These are phyloP conservation scores for Bretziella fagacearum DNA, from an alignment of 2,329 filamentous ascomycete species.

Conservation along the genomic window DNA sequence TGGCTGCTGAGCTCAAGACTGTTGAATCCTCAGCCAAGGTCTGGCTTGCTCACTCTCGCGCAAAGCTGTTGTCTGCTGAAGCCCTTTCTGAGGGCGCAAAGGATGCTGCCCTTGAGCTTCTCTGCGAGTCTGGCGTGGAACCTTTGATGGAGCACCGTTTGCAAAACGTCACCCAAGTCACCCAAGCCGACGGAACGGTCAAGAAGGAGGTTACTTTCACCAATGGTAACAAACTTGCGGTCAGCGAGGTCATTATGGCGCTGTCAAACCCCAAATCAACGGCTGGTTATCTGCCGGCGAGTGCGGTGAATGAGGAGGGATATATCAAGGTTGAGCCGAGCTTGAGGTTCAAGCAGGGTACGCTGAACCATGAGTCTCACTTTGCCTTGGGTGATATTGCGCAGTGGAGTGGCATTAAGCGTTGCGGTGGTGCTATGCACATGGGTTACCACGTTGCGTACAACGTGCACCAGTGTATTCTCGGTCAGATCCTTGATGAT, in stretches of 20 bases:
- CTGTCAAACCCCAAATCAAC: constrained; percentile 47
- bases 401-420: constrained; percentile 63
- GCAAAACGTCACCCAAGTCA: constrained; percentile 29
- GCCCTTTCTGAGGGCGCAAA: constrained; percentile 54
- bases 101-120: constrained; percentile 38
- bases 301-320: constrained; percentile 43
- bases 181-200: constrained; percentile 25
- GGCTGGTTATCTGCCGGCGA: constrained; percentile 42
- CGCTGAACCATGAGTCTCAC: constrained; percentile 42
- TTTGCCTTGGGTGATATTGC: constrained; percentile 55
- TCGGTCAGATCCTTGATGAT: constrained; percentile 25
- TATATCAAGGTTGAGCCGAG: constrained; percentile 44
- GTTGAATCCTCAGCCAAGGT: constrained; percentile 47
- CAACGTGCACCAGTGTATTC: constrained; percentile 50
- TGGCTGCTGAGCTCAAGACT: constrained; percentile 61
- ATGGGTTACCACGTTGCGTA: constrained; percentile 48
- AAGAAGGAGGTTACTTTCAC: constrained; percentile 38
- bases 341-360: constrained; percentile 28
- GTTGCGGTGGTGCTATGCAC: constrained; percentile 59
- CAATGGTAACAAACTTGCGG: constrained; percentile 40
- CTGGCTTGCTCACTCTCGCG: constrained; percentile 58
- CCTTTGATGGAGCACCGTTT: constrained; percentile 46
- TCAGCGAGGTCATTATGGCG: constrained; percentile 52
- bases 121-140: constrained; percentile 46
- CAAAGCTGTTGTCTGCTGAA: constrained; percentile 55